Evolutionary conservation across 129 eudicot species (phyloP).

Genomic region (Apium graveolens): DNA sequence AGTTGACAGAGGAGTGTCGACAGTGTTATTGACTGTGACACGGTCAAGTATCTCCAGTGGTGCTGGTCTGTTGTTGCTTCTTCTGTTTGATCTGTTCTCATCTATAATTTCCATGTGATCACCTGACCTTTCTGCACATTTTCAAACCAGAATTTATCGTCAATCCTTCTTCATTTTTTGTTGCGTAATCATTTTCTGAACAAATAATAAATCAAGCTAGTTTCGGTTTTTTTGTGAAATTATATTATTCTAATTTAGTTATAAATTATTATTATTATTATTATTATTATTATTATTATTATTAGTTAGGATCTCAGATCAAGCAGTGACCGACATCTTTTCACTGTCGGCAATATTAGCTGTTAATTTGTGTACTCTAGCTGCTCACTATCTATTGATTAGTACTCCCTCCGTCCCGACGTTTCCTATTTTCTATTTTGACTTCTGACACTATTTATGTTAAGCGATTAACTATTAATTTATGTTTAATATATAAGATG

Average conservation of each 20-base stretch:
- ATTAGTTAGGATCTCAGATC: neutral
- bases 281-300: too few species aligned
- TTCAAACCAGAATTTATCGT: neutral
- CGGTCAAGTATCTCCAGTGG: slow-evolving; percentile 36
- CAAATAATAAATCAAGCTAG: neutral
- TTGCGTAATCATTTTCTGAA: neutral
- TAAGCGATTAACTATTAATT: too few species aligned
- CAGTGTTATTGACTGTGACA: slow-evolving; percentile 31
- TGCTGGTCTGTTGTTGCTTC: slow-evolving; percentile 20
- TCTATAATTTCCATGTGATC: slow-evolving; percentile 8
- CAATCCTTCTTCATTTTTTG: neutral
- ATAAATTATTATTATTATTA: too few species aligned
- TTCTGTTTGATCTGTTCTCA: slow-evolving; percentile 1
- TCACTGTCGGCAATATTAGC: neutral
- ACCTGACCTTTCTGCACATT: neutral
- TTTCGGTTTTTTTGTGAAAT: too few species aligned
- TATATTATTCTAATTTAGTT: too few species aligned
- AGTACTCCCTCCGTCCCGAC: too few species aligned
- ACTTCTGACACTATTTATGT: too few species aligned
- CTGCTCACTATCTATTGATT: neutral
- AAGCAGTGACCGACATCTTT: neutral
- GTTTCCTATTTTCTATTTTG: too few species aligned
- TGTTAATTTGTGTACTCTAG: neutral
- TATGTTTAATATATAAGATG: too few species aligned
- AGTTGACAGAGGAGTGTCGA: slow-evolving; percentile 29